phyloP scores from a whole-genome alignment of 495 filamentous ascomycete species.

The Chaetomium fimeti region DNA sequence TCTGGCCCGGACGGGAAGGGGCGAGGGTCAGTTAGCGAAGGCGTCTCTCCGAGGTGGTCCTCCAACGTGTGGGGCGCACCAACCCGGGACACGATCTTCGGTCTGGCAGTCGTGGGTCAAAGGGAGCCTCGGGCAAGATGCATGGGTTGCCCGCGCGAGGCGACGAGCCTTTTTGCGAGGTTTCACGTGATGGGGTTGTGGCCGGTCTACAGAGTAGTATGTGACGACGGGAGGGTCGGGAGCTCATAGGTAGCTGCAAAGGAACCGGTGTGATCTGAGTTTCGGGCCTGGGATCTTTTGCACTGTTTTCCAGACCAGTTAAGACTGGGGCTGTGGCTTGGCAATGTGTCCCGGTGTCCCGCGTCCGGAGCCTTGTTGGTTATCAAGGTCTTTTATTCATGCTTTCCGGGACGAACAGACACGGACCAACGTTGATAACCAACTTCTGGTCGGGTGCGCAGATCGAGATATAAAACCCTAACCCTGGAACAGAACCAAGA shows the following conservation, averaged over 20 bases:
- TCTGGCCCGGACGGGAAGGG: slow-evolving; percentile 17
- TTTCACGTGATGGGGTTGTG: too few relatives aligned
- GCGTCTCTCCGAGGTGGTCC: slow-evolving; percentile 4
- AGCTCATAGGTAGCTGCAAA: slow-evolving; percentile 11
- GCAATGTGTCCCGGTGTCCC: neutral
- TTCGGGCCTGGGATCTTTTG: neutral
- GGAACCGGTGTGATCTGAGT: slow-evolving; percentile 6
- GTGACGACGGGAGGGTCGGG: neutral
- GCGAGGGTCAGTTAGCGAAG: slow-evolving; percentile 6
- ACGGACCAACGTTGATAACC: neutral
- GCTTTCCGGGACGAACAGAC: too few relatives aligned
- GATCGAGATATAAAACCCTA: slow-evolving; percentile 16
- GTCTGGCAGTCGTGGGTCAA: neutral
- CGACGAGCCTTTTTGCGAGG: neutral
- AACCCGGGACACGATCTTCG: neutral
- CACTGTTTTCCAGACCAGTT: slow-evolving; percentile 1
- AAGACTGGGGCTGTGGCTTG: slow-evolving; percentile 8
- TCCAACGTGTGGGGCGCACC: slow-evolving; percentile 13
- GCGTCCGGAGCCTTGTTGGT: neutral
- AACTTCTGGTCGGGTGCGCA: neutral
- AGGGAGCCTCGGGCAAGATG: neutral
- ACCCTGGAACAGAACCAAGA: neutral
- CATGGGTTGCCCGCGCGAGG: neutral
- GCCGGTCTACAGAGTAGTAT: too few relatives aligned
- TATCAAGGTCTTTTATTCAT: neutral